Conservation (phyloP, 345 rosid genomes). For the Acer campestre region DNA sequence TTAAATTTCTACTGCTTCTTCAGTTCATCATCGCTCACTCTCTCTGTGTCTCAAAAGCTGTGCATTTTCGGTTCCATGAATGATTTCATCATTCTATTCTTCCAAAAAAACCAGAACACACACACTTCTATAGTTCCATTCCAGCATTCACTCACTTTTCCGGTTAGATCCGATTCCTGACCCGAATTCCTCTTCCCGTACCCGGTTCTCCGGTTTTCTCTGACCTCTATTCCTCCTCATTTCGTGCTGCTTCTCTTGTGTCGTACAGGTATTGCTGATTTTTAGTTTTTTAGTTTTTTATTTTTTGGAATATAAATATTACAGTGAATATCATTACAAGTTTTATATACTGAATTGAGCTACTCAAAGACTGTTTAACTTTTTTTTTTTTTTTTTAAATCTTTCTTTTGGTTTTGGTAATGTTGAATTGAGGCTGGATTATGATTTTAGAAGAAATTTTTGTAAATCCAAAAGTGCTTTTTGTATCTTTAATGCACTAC, state of each 20-base stretch:
- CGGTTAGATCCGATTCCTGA: conserved; percentile 21
- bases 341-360: no score
- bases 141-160: neutral
- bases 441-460: neutral
- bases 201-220: no score
- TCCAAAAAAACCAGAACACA: no score
- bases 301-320: neutral
- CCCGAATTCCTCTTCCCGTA: neutral
- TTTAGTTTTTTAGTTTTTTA: neutral
- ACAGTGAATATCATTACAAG: no score
- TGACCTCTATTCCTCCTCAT: neutral
- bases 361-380: no score
- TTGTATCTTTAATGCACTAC: neutral
- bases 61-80: conserved; percentile 22
- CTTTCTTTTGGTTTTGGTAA: neutral
- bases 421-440: neutral
- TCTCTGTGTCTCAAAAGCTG: conserved; percentile 36
- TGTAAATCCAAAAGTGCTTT: neutral
- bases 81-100: no score
- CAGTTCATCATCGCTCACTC: neutral
- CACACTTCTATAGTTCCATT: no score
- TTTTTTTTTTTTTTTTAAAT: neutral
- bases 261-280: neutral
- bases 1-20: no score
- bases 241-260: neutral